Evolutionary conservation across 257 asterid species (phyloP).

Genomic region (Gardenia jasminoides): DNA sequence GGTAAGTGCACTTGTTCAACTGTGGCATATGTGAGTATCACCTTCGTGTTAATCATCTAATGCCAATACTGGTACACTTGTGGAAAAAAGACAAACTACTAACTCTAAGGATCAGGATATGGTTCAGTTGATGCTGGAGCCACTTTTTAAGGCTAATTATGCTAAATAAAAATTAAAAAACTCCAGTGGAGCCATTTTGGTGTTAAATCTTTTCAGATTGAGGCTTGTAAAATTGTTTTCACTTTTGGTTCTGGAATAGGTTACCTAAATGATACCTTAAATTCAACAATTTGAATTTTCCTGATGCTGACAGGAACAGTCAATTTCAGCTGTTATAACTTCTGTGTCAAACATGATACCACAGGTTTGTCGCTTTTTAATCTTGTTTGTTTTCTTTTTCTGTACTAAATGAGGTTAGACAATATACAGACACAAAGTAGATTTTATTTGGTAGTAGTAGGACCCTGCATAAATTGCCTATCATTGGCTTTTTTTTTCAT

Average conservation of each 20-base stretch:
- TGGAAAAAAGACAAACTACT: neutral
- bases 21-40: neutral
- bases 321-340: slow-evolving; percentile 85
- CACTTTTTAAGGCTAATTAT: neutral
- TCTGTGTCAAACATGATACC: slow-evolving; percentile 96
- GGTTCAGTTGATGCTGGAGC: neutral
- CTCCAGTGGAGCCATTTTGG: neutral
- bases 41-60: neutral
- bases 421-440: neutral
- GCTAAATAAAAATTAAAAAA: neutral
- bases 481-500: no score
- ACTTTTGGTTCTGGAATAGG: neutral
- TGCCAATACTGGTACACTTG: neutral
- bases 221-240: neutral
- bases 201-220: no score
- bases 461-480: neutral
- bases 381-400: slow-evolving; percentile 2
- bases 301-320: slow-evolving; percentile 68
- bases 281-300: neutral
- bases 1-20: slow-evolving; percentile 45
- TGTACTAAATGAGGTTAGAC: slow-evolving; percentile 1
- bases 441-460: neutral
- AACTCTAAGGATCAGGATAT: neutral
- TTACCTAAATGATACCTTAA: neutral
- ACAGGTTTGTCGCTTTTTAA: slow-evolving; percentile 61